Base-by-base conservation (phyloP, 768 basidiomycete genomes). In the Candolleomyces efflorescens region DNA sequence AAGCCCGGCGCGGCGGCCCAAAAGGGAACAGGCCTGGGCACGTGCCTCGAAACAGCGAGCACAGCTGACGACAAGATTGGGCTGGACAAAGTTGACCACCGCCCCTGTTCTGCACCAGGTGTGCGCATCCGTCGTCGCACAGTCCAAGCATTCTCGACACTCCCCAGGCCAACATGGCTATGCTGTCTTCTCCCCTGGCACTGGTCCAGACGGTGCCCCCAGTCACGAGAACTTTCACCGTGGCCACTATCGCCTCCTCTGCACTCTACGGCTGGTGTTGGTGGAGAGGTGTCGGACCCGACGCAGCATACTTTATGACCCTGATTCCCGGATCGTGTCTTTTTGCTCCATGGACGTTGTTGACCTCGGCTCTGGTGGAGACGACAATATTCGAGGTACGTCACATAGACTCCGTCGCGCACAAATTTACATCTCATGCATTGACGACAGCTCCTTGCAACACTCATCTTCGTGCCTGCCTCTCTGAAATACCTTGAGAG, bases 311-410 rank as follows among this genome's bases (percentile, higher is more conserved):
- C 27, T 95, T 89, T 73, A 77, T 96, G 65, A 85, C 87, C 5
- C 75, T 95, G 59, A 78, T 91, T 11, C 94, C 94, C 4, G 94
- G 93, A 13, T 80, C 82, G 43, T 87, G 87, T 64, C 64, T 93
- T 27, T 92, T 87, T 70, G 86, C 86, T 60, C 96, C 96, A 47
- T 99, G 97, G 97, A 93, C 93, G 2, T 81, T 98, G 63, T 73
- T 94, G n/a, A 94, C 90, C 4, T 89, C 92, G 2, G 88, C 85
- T 18, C 82, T 94, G 59, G 90, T 97, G 17, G 97, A 99, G 74
- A 83, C 85, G 48, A 86, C 80, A 59, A 64, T 94, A 55, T 73
- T 90, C 57, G 94, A 95, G 84, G 97, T 94, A 56, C 41, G 22
- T 50, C 22, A 50, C 49, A 11, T 37, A 22, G 59, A 41, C 53